A percentile compares a stretch with the other conserved stretches of the same genome.
Conservation (phyloP, 2,329 filamentous ascomycete genomes). For the Rachicladosporium sp. region DNA sequence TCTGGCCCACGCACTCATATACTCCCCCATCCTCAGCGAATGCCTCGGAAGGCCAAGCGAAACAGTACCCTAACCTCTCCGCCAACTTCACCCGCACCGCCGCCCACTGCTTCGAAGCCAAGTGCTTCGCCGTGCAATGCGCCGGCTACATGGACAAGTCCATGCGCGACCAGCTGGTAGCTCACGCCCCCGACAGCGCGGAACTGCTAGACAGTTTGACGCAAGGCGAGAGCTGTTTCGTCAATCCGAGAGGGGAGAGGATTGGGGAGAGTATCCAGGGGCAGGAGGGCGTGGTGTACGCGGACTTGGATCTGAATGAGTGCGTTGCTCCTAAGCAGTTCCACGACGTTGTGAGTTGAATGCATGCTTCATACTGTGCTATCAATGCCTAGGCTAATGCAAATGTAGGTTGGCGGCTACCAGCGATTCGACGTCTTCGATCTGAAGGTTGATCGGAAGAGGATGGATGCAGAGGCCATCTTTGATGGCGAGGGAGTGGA, state of each 20-base stretch:
- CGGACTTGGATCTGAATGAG: slow-evolving; percentile 37
- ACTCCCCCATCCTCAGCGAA: neutral
- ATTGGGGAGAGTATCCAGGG: slow-evolving; percentile 28
- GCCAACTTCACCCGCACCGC: slow-evolving; percentile 42
- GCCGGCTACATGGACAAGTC: slow-evolving; percentile 29
- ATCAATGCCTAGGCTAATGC: too few relatives aligned
- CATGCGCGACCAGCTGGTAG: slow-evolving; percentile 25
- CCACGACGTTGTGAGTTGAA: slow-evolving; percentile 34
- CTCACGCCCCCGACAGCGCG: slow-evolving; percentile 10
- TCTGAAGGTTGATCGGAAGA: slow-evolving; percentile 34
- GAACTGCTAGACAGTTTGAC: slow-evolving; percentile 27
- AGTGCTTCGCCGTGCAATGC: slow-evolving; percentile 43
- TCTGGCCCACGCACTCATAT: slow-evolving; percentile 36
- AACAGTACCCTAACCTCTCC: slow-evolving; percentile 42
- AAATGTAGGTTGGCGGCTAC: slow-evolving; percentile 34
- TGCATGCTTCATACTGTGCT: too few relatives aligned
- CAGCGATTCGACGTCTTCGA: slow-evolving; percentile 44
- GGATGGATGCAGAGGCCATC: slow-evolving; percentile 8
- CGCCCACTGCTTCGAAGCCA: slow-evolving; percentile 47
- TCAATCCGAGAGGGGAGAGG: slow-evolving; percentile 38
- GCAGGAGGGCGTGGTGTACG: slow-evolving; percentile 40
- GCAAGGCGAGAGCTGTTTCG: slow-evolving; percentile 37
- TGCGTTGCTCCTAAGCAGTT: slow-evolving; percentile 46
- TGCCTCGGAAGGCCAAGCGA: slow-evolving; percentile 4
- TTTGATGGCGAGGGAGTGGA: neutral